phyloP scores from a whole-genome alignment of 1,284 basidiomycete genomes.

The Cutaneotrichosporon dermatis region DNA sequence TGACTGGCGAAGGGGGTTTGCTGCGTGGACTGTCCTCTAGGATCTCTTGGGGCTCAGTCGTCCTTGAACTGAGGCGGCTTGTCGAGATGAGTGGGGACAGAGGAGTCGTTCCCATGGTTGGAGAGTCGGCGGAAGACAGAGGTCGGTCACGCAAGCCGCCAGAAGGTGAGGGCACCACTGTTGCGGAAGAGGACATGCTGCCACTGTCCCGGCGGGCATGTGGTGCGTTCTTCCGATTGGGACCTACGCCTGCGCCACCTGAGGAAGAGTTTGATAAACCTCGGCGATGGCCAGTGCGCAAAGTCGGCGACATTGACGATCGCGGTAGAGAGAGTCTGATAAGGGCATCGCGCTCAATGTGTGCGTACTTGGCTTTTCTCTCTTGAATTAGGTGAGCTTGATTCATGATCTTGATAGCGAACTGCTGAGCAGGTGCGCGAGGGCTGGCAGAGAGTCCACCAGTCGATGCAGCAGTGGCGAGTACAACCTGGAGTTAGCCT shows the following conservation, averaged over 20 bases:
- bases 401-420: constrained; percentile 55
- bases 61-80: not conserved
- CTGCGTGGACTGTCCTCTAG: constrained; percentile 13
- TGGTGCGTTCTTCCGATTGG: not conserved
- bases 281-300: constrained; percentile 1
- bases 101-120: not conserved
- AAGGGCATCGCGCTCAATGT: constrained; percentile 53
- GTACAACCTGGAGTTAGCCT: constrained; percentile 3
- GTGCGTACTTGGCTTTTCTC: constrained; percentile 55
- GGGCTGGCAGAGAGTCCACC: constrained; percentile 1
- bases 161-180: constrained; percentile 1
- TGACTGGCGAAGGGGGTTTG: constrained; percentile 37
- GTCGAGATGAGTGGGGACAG: constrained; percentile 11
- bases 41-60: constrained; percentile 11
- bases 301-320: not conserved
- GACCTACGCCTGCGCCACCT: constrained; percentile 5
- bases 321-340: constrained; percentile 48
- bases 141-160: constrained; percentile 3
- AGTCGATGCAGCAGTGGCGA: not conserved
- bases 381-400: constrained; percentile 52
- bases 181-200: not conserved
- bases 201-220: constrained; percentile 6
- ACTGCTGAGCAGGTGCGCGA: constrained; percentile 23
- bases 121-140: not conserved
- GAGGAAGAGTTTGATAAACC: constrained; percentile 36